Evolutionary conservation across 179 eudicot species (phyloP), one percentile per base, ranked within the genome.

Genomic region (Monotropa hypopitys): DNA sequence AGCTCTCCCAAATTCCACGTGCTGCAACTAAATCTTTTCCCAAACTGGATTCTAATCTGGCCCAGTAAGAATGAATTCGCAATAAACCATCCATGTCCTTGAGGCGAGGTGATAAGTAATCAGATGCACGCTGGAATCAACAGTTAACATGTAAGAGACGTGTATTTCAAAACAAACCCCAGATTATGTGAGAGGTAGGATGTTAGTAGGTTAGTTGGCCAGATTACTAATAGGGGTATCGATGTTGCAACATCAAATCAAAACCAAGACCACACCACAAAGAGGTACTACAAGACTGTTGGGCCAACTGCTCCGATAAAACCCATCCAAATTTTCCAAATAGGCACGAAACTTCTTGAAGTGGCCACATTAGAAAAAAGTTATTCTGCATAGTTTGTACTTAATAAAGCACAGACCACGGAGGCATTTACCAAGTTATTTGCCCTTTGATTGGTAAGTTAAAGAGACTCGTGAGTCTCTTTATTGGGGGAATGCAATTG

Each of bases 1-100:
- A 85, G 88, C 87, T 87, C 51, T 95, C 98, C 99, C 99, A 94
- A 54, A 91, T 97, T 72, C 97, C 92, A 53, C 99, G 99, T 76
- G 97, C 97, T 77, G 97, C 97, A 78, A 78, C 82, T 76, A 88
- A 72, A 84, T 92, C 95, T 72, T 91, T 88, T 50, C 90, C 92
- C 70, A 91, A 80, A 72, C 78, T 86, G 49, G 80, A 83, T 87
- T 90, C 97, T 69, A 93, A 84, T 75, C 87, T 91, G 43, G 95
- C 92, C 98, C 98, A 94, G 77, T 92, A 95, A 72, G 88, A 84
- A 85, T 95, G 81, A 82, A 95, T 73, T 45, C 78, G 92, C 83
- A 92, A 80, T 65, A 95, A 85, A 83, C 85, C 87, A 69, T 83
- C 86, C 67, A 91, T 87, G 77, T 88, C 90, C 80, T 89, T 89